Conservation (phyloP, 768 basidiomycete genomes). For the Arthromyces matolae region DNA sequence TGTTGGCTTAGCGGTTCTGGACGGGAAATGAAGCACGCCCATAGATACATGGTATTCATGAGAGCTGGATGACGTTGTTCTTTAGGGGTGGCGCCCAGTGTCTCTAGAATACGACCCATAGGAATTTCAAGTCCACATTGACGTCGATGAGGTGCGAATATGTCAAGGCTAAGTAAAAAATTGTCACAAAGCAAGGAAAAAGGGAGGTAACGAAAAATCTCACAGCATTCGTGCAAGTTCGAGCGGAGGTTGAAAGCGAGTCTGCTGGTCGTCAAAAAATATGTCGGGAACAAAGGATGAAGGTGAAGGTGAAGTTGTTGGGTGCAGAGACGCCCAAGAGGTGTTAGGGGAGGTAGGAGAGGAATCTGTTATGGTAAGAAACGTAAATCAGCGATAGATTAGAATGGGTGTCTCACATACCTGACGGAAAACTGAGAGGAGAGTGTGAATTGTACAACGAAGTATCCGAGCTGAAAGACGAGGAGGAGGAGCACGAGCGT, state of each 20-base stretch:
- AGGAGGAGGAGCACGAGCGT: slow-evolving; percentile 53
- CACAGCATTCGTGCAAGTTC: slow-evolving; percentile 70
- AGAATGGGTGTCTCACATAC: slow-evolving; percentile 26
- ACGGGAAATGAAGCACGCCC: slow-evolving; percentile 78
- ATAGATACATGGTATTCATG: slow-evolving; percentile 78
- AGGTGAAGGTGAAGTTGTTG: slow-evolving; percentile 48
- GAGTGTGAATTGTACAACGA: slow-evolving; percentile 55
- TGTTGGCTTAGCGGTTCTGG: slow-evolving; percentile 67
- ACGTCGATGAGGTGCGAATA: slow-evolving; percentile 70
- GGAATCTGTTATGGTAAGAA: slow-evolving; percentile 26
- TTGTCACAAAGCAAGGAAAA: slow-evolving; percentile 13
- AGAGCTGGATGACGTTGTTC: slow-evolving; percentile 74
- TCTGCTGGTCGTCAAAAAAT: slow-evolving; percentile 49
- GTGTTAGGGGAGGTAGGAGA: slow-evolving; percentile 47
- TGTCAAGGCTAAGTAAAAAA: slow-evolving; percentile 52
- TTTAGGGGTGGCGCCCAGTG: slow-evolving; percentile 45
- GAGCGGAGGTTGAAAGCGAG: slow-evolving; percentile 44
- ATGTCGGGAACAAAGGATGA: slow-evolving; percentile 45
- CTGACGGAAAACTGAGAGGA: slow-evolving; percentile 46
- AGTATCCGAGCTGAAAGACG: slow-evolving; percentile 50
- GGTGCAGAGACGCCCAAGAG: slow-evolving; percentile 46
- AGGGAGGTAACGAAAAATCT: slow-evolving; percentile 20
- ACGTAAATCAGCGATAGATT: too few relatives aligned
- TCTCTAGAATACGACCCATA: slow-evolving; percentile 61
- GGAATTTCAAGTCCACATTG: slow-evolving; percentile 73